A percentile compares a stretch with the other conserved stretches of the same genome.
Evolutionary conservation across 2,329 filamentous ascomycete genomes (phyloP).

Genomic region (Aspergillus quadricinctus): DNA sequence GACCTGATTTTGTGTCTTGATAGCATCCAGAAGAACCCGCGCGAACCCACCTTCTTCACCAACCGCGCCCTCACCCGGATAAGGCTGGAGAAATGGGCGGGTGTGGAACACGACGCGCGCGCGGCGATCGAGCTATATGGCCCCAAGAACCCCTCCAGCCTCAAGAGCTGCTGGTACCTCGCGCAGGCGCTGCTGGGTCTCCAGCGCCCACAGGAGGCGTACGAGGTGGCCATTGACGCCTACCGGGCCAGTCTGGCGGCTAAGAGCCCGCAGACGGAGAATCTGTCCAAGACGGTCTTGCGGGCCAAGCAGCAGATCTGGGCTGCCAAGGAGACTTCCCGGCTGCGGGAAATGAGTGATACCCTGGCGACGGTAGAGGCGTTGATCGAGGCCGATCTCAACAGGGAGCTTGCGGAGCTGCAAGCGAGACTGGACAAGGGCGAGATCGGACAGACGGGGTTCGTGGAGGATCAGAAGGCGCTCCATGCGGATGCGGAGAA

Average conservation of each 20-base stretch:
- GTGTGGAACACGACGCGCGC: constrained; percentile 71
- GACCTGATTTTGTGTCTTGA: not conserved
- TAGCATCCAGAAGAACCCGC: constrained; percentile 72
- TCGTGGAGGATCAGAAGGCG: constrained; percentile 62
- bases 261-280: constrained; percentile 63
- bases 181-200: constrained; percentile 78
- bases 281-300: constrained; percentile 70
- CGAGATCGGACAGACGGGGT: constrained; percentile 58
- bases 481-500: constrained; percentile 48
- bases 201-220: constrained; percentile 66
- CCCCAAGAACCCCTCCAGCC: constrained; percentile 49
- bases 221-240: constrained; percentile 65
- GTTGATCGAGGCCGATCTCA: constrained; percentile 37
- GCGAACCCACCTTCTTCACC: constrained; percentile 76
- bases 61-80: constrained; percentile 83
- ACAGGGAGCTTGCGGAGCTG: constrained; percentile 34
- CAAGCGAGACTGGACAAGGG: constrained; percentile 31
- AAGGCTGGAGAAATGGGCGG: constrained; percentile 68
- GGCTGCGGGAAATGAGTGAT: constrained; percentile 44
- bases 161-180: constrained; percentile 82
- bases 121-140: constrained; percentile 65
- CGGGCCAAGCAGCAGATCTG: constrained; percentile 81
- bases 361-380: constrained; percentile 39
- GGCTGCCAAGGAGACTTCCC: constrained; percentile 62
- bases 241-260: constrained; percentile 64